Evolutionary conservation across 192 early-diverging fungal species (phyloP), one percentile per base, ranked within the genome.

Genomic region (Coemansia sp.): DNA sequence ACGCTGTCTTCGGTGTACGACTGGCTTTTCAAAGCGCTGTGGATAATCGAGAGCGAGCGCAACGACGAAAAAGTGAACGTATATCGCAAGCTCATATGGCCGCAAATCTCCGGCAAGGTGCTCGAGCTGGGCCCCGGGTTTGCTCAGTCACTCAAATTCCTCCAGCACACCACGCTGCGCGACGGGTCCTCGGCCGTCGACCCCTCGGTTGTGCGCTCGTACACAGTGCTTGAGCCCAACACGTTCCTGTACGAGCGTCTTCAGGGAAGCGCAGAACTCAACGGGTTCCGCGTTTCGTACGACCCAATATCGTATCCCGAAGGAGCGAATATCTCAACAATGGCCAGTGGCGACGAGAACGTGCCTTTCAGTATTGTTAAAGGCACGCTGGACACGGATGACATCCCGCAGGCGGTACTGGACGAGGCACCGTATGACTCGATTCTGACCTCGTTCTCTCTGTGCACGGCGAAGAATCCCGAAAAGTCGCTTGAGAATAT

Each of bases 151-250:
- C 64, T 71, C 5, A 43, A 67, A 34, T 60, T 71, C 55, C 61
- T 78, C 9, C 34, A 19, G 8, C 74, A 78, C 41, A 15, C 49
- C 9, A 78, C 74, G 1, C 17, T 52, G 9, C 60, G 6, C n/a
- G 61, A 67, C 55, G 68, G 74, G 3, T 62, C 64, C 15, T 39
- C 39, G 14, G 30, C 57, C 0, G 62, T 78, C 15, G 65, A 78
- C 45, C 62, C 68, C 0, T 23, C 53, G 3, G 21, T 53, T 3
- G 55, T 78, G 18, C 19, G 45, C 37, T 64, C 64, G 11, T 78
- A 78, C 51, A 78, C 69, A 9, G 74, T 65, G 13, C 39, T 78
- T 7, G 69, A 78, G 65, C 74, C 74, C 11, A 78, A 71, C 41
- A 30, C 59, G n/a, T 78, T 71, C 50, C 23, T 78, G 39, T 78